Evolutionary conservation across 176 grass and related monocot species (phyloP), one percentile per base, ranked within the genome.

Genomic region (Aegilops umbellulata): DNA sequence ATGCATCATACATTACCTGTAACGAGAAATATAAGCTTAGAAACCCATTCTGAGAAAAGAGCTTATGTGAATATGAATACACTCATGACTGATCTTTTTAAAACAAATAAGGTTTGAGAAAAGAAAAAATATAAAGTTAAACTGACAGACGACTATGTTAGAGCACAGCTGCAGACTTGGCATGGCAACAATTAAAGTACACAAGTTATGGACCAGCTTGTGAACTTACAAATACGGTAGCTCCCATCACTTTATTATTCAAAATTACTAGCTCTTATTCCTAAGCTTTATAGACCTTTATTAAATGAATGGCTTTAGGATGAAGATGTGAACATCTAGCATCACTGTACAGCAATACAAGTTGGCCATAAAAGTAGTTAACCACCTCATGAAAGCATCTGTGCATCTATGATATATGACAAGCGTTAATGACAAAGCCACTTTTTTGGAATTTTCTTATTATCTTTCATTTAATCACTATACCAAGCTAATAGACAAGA

Each of bases 1-100:
- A 99, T 83, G 97, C 94, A 87, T 99, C 97, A 91, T 99, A 99
- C 97, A 99, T 99, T 61, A 99, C 97, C 97, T 99, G 80, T 53
- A 83, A 64, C 10, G 25, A 83, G 24, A 60, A 62, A 51, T n/a
- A 20, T 42, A 85, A 44, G 69, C 39, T 86, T 80, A 83, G 31
- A 68, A 35, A 44, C 13, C 60, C 41, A 44, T 69, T 74, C 8
- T 4, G 61, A 3, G 38, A 25, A 74, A 63, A 51, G 1, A 81
- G 3, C 9, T 66, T 27, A 53, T 63, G 16, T 4, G 35, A 19
- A 25, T 19, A 84, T 79, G 38, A 80, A 91, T 69, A 80, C 72
- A 79, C 20, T 15, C 14, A 58, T 79, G 79, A 66, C 4, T 39
- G 41, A 64, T n/a, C 35, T 88, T 82, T 36, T 14, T 1, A 23